These are phyloP conservation scores for baker's yeast (Saccharomyces cerevisiae) DNA, from an alignment of 805 yeast species.

Conservation along the genomic window DNA sequence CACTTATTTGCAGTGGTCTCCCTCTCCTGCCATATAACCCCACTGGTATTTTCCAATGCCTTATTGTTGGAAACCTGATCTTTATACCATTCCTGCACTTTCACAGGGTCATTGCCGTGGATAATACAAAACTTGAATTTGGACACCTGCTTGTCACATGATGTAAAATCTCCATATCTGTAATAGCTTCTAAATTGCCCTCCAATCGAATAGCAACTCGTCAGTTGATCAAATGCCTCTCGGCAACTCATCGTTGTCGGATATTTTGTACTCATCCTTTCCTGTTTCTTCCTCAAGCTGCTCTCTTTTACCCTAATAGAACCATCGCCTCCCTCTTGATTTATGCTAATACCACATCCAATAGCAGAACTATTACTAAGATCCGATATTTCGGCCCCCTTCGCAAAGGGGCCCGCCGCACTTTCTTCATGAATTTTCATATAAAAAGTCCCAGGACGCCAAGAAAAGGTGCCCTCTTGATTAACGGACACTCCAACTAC, in stretches of 20 bases:
- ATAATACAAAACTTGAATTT: slow-evolving; percentile 76
- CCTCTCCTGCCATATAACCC: slow-evolving; percentile 67
- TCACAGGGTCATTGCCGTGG: slow-evolving; percentile 45
- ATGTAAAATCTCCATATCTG: slow-evolving; percentile 68
- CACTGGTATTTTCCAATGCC: slow-evolving; percentile 63
- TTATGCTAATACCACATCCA: background rate
- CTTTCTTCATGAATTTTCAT: background rate
- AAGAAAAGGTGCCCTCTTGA: background rate
- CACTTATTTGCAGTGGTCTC: background rate
- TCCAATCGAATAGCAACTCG: slow-evolving; percentile 81
- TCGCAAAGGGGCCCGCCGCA: background rate
- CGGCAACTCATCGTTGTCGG: slow-evolving; percentile 57
- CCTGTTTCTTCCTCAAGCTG: background rate
- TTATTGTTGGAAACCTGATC: slow-evolving; percentile 47
- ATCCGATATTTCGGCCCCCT: background rate
- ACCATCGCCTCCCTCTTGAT: background rate
- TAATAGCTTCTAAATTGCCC: slow-evolving; percentile 83
- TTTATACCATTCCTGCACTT: slow-evolving; percentile 68
- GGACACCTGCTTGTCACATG: slow-evolving; percentile 60
- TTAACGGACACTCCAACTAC: background rate
- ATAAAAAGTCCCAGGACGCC: background rate
- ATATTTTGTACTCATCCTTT: slow-evolving; percentile 16
- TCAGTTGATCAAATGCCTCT: slow-evolving; percentile 79
- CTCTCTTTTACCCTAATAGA: background rate
- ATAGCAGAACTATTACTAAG: background rate